These are phyloP conservation scores for Termitomyces sp. DNA, from an alignment of 768 basidiomycete species.

Conservation along the genomic window DNA sequence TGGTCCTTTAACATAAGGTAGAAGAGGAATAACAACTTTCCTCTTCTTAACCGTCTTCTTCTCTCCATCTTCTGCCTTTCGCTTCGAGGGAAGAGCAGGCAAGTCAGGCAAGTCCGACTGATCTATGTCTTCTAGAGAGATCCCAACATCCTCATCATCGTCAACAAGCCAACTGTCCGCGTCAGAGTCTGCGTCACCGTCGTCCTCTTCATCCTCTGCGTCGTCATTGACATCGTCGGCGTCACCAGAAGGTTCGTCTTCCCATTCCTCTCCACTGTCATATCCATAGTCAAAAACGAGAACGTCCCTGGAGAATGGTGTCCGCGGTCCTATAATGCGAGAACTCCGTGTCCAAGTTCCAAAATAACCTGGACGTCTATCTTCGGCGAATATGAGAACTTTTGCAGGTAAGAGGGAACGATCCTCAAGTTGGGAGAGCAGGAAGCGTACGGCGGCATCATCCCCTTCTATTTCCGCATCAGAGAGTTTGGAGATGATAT, in stretches of 20 bases:
- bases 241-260: constrained; percentile 76
- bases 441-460: constrained; percentile 55
- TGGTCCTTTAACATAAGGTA: constrained; percentile 80
- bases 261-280: constrained; percentile 97
- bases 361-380: constrained; percentile 87
- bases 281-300: constrained; percentile 82
- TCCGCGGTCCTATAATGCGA: constrained; percentile 70
- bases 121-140: constrained; percentile 34
- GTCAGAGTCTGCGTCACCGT: constrained; percentile 67
- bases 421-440: constrained; percentile 57
- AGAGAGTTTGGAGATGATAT: constrained; percentile 55
- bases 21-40: constrained; percentile 70
- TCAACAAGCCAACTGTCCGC: constrained; percentile 76
- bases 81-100: constrained; percentile 38
- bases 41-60: constrained; percentile 59
- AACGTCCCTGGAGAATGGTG: constrained; percentile 76
- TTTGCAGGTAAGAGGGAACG: constrained; percentile 66
- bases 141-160: constrained; percentile 53
- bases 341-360: constrained; percentile 93
- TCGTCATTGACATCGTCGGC: constrained; percentile 75
- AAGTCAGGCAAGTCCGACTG: constrained; percentile 30
- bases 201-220: constrained; percentile 55
- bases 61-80: constrained; percentile 55
- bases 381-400: constrained; percentile 76
- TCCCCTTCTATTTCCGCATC: constrained; percentile 80